Base-by-base conservation (phyloP, 2,329 filamentous ascomycete genomes). In the Diplodia intermedia region DNA sequence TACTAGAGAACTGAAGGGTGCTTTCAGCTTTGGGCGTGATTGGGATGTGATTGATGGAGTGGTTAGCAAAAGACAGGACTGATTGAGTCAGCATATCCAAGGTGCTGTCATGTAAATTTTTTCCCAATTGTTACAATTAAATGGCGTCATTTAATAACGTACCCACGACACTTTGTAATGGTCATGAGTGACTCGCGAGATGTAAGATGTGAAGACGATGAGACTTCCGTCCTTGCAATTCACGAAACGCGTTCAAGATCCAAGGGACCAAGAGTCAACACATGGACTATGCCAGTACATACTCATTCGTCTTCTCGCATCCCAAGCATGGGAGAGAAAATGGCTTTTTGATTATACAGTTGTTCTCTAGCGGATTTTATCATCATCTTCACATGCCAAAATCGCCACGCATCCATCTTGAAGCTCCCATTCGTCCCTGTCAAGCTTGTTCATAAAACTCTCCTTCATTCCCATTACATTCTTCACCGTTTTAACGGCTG, bases 1-100 rank as follows among this genome's bases (percentile, higher is more conserved):
- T 94, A 94, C 83, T 94, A 93, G 60, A 63, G n/a, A 23, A 8
- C 15, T 1, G 12, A 14, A 36, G 31, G 4, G n/a, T 9, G 15
- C 11, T 12, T 31, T 38, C 33, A 3, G n/a, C 18, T 55, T 20
- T 57, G 38, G 29, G n/a, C 12, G 47, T 63, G 47, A 18, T 38
- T n/a, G 26, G n/a, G 4, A 14, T 23, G 26, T 36, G n/a, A 47
- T 47, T n/a, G 43, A 47, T 47, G 31, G 43, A 40, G 31, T n/a
- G 29, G 60, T 7, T 8, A 63, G 29, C 31, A 63, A 63, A 63
- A 52, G 29, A 49, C 33, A 4, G 33, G 40, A 43, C n/a, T 47
- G 29, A n/a, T 52, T 52, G 60, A 49, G 60, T 52, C 26, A 49
- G 20, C 47, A 49, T 63, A 50, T 52, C 26, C 43, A 38, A 49